Evolutionary conservation across 768 basidiomycete species (phyloP), one percentile per base, ranked within the genome.

Genomic region (Panellus pusillus): DNA sequence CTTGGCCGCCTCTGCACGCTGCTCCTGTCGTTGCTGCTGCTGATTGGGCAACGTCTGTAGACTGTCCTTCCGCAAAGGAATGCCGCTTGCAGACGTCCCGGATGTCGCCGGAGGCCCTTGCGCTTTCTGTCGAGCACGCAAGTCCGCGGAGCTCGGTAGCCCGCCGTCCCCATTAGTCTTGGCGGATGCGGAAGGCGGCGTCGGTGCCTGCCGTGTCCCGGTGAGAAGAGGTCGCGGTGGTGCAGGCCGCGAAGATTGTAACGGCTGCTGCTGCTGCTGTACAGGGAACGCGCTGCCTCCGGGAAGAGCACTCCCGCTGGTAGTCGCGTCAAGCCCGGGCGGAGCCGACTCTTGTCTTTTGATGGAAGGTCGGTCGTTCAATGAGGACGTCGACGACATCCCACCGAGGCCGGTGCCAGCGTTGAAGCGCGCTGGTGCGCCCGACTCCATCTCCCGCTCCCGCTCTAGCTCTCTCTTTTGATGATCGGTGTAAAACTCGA

Each of bases 401-500:
- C 94, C 95, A 29, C 86, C 96, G 17, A 97, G 82, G 2, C 96
- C 96, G 2, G 93, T 95, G 1, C 93, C 94, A 9, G 91, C 94
- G 47, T 86, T 86, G 72, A 97, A 98, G 1, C 96, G 82, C 0
- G 91, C 80, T 6, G 89, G 86, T 5, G 87, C 78, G 54, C 77
- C 80, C 72, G 50, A 37, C 18, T 54, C 47, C 65, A 79, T 72
- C 39, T 85, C 83, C 20, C 53, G 52, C 15, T 52, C 56, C 17
- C 52, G 35, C 63, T 94, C 92, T 64, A 87, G 71, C 68, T 96
- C 93, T n/a, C 93, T 89, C 68, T 94, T 96, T 75, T 96, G 93
- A 63, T 93, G 91, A 69, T 96, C 93, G 12, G 95, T 98, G 70
- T 98, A 99, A 74, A 98, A 99, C 66, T 98, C 95, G 57, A 99